Conservation (phyloP, 2,329 filamentous ascomycete genomes). For the Magnaporthiopsis incrustans region DNA sequence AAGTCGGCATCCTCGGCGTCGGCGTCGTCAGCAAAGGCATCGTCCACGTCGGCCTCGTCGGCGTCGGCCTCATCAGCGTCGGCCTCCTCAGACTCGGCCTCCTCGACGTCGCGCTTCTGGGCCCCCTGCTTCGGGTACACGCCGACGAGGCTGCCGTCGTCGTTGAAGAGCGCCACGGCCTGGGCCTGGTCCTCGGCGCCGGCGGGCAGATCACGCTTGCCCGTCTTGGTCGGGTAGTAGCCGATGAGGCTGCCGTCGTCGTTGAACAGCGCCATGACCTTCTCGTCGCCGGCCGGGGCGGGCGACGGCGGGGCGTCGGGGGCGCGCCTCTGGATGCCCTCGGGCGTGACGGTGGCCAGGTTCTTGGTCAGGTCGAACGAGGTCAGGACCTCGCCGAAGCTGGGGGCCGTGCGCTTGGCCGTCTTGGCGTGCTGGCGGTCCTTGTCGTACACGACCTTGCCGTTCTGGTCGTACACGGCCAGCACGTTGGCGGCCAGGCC, state of each 20-base stretch:
- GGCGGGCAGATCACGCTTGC: background rate
- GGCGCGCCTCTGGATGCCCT: background rate
- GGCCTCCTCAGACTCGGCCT: background rate
- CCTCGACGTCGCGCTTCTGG: background rate
- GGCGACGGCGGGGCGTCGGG: too few relatives aligned
- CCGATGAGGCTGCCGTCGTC: background rate
- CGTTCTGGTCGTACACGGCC: background rate
- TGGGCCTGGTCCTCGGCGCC: background rate
- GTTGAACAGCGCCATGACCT: background rate
- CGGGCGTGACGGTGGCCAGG: background rate
- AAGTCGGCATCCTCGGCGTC: background rate
- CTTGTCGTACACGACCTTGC: background rate
- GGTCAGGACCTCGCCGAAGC: background rate
- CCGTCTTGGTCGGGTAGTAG: background rate
- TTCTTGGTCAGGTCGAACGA: background rate
- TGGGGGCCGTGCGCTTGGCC: background rate
- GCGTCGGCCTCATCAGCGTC: background rate
- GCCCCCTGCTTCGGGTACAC: background rate
- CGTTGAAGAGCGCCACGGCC: background rate
- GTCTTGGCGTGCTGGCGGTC: background rate
- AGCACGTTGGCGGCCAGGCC: background rate
- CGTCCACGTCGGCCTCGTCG: background rate
- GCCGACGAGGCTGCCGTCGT: background rate
- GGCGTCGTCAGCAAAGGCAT: background rate
- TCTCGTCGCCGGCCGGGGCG: background rate